phyloP scores from a whole-genome alignment of 225 moss, liverwort and hornwort genomes.

The Rhytidiadelphus loreus region DNA sequence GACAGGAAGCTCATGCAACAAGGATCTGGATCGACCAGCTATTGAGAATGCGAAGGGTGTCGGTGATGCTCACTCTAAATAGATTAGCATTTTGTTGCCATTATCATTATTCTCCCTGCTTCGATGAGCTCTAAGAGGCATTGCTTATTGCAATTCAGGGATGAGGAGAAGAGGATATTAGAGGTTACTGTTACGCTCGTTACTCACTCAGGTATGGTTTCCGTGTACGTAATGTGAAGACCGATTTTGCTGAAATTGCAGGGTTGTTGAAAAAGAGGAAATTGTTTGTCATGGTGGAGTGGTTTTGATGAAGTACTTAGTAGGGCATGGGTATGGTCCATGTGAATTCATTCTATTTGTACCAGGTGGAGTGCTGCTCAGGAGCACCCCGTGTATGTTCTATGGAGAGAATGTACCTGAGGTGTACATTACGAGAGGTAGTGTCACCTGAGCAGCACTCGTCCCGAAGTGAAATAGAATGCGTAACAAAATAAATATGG shows the following conservation, averaged over 20 bases:
- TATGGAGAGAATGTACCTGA: not conserved
- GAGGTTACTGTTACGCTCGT: not conserved
- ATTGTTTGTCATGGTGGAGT: not conserved
- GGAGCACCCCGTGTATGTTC: not conserved
- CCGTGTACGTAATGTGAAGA: not conserved
- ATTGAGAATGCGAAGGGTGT: not conserved
- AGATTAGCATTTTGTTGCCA: not conserved
- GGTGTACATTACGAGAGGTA: not conserved
- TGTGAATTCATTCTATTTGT: not conserved
- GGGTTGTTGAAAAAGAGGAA: not conserved
- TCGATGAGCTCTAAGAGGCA: not conserved
- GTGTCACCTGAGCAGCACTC: not conserved
- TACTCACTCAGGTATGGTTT: not conserved
- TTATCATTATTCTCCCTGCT: not conserved
- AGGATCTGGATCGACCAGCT: not conserved
- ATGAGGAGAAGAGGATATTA: conserved; percentile 2
- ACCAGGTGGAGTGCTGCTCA: not conserved
- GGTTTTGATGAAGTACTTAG: not conserved
- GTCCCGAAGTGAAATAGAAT: not conserved
- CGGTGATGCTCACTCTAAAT: not conserved
- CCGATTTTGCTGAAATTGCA: not conserved
- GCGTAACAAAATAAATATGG: not conserved
- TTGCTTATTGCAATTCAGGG: not conserved
- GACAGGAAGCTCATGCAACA: not conserved
- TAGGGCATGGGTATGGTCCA: not conserved